Evolutionary conservation across 345 rosid genomes (phyloP), one percentile per base, ranked within the genome.

Genomic region (Barbarea vulgaris): DNA sequence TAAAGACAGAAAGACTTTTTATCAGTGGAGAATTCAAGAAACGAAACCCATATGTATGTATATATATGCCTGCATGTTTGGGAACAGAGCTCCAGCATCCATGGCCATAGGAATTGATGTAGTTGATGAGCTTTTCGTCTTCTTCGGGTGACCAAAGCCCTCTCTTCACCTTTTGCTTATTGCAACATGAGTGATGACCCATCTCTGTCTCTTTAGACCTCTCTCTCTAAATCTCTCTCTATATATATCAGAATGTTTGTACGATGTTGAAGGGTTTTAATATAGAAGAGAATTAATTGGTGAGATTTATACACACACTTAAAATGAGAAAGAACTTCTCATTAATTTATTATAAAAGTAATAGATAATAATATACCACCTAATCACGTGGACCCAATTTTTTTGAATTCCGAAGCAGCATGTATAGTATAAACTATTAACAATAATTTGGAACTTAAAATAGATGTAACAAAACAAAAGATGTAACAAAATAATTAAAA

Each of bases 81-180:
- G 99, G 98, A 73, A 95, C 96, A 2, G 99, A 90, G 85, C 98
- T 92, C 99, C 99, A 95, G 81, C 99, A 89, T 24, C 98, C 98
- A 81, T 95, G 98, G 81, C 98, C 99, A 44, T 87, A 89, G 61
- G 88, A 88, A 13, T 91, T 77, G 85, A 95, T 89, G 87, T 89
- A 90, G 89, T 70, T 88, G 78, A 90, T 76, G 86, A 95, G 99
- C 77, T 89, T 95, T 86, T 92, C 97, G 79, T 95, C 99, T 85
- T 95, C 99, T 67, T 95, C 97, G 0, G 99, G 99, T 55, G 99
- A 95, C 99, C 99, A 95, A 12, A 95, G 82, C 14, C 98, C 99
- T 82, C 99, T 89, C 87, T 88, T 95, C 46, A 95, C 98, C 81
- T 92, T 95, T 84, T 95, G 98, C 80, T 92, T 95, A 88, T 93